phyloP scores from a whole-genome alignment of 2,329 filamentous ascomycete genomes.

The Thermothelomyces thermophilus region DNA sequence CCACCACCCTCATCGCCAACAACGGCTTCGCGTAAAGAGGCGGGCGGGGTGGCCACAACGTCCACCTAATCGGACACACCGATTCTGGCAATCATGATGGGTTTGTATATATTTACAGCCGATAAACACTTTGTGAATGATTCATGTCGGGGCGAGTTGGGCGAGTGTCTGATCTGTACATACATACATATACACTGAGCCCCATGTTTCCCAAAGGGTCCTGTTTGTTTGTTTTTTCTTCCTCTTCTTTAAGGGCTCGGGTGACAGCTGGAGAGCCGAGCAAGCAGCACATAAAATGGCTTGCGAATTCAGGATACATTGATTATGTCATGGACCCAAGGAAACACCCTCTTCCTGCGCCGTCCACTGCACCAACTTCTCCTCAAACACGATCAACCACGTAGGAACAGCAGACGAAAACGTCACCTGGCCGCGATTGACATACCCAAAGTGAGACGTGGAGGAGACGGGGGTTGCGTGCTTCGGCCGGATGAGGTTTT shows the following conservation, averaged over 20 bases:
- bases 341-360: too few species aligned
- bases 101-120: slow-evolving; percentile 15
- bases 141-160: neutral
- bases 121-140: neutral
- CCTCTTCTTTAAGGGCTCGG: neutral
- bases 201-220: neutral
- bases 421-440: too few species aligned
- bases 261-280: neutral
- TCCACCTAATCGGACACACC: neutral
- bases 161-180: slow-evolving; percentile 4
- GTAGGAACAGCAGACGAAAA: too few species aligned
- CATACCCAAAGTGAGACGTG: too few species aligned
- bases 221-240: neutral
- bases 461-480: neutral
- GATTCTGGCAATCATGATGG: slow-evolving; percentile 12
- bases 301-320: too few species aligned
- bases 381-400: too few species aligned
- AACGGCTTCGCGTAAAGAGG: slow-evolving; percentile 35
- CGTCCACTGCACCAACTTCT: too few species aligned
- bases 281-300: neutral
- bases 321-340: too few species aligned
- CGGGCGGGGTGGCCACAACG: too few species aligned
- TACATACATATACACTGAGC: neutral
- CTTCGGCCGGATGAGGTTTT: slow-evolving; percentile 9
- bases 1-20: slow-evolving; percentile 50